phyloP scores from a whole-genome alignment of 2,329 filamentous ascomycete genomes.

The Xylaria sp. region DNA sequence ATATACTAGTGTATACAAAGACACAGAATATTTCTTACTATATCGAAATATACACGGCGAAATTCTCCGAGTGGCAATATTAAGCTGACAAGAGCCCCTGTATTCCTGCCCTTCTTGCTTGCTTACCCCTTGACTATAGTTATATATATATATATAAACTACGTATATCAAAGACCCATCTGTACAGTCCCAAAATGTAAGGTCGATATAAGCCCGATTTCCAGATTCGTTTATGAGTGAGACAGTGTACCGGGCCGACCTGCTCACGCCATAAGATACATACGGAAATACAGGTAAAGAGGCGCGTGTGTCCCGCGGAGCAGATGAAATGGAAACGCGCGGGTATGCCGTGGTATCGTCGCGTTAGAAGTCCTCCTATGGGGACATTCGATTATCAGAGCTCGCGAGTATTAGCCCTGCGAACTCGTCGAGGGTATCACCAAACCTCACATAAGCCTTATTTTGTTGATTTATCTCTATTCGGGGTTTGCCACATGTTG shows the following conservation, averaged over 20 bases:
- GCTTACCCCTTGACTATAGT: neutral
- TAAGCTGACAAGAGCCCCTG: neutral
- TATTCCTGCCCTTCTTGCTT: neutral
- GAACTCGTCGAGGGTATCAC: neutral
- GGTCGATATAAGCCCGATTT: neutral
- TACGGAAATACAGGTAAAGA: too few species aligned
- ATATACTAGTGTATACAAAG: too few species aligned
- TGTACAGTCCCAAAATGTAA: neutral
- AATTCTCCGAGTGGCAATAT: neutral
- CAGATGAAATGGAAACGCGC: too few species aligned
- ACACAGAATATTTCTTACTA: neutral
- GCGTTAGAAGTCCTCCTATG: too few species aligned
- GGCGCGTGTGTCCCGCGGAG: neutral
- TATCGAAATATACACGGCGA: too few species aligned
- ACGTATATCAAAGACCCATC: too few species aligned
- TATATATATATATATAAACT: neutral
- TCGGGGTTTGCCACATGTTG: neutral
- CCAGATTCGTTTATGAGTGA: neutral
- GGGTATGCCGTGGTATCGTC: neutral
- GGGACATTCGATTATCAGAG: too few species aligned
- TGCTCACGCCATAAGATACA: neutral
- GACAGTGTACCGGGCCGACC: neutral
- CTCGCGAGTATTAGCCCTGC: neutral
- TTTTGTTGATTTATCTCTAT: neutral
- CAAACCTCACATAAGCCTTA: neutral